phyloP scores from a whole-genome alignment of 768 basidiomycete genomes.

The Trametes coccinea region DNA sequence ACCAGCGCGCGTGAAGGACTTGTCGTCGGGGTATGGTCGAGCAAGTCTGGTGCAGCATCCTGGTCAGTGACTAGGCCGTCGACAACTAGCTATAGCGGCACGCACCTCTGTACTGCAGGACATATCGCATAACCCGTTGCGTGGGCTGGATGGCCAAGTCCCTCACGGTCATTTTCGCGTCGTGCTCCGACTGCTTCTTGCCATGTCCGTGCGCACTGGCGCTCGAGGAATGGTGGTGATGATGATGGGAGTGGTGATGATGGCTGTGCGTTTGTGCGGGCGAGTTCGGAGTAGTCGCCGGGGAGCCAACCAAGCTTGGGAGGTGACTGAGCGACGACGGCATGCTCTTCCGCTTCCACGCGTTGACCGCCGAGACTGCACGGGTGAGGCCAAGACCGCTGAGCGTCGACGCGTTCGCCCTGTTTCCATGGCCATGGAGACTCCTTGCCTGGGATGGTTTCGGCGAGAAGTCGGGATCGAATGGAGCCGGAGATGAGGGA shows the following conservation, averaged over 20 bases:
- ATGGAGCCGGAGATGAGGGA: slow-evolving; percentile 3
- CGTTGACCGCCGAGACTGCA: slow-evolving; percentile 23
- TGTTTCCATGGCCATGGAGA: slow-evolving; percentile 6
- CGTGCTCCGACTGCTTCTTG: slow-evolving; percentile 21
- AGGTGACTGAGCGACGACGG: slow-evolving; percentile 24
- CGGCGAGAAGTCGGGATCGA: slow-evolving; percentile 1
- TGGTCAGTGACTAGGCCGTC: slow-evolving; percentile 1
- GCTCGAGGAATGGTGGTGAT: background rate
- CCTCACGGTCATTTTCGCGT: slow-evolving; percentile 39
- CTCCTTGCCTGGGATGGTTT: background rate
- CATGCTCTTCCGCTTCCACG: slow-evolving; percentile 28
- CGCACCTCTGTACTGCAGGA: slow-evolving; percentile 59
- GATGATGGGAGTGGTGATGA: background rate
- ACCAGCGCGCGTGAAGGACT: slow-evolving; percentile 54
- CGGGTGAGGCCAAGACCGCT: slow-evolving; percentile 18
- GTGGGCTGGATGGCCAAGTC: slow-evolving; percentile 66
- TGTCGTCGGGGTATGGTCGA: slow-evolving; percentile 47
- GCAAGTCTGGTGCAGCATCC: slow-evolving; percentile 43
- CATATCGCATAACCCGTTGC: slow-evolving; percentile 65
- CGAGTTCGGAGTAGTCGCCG: slow-evolving; percentile 4
- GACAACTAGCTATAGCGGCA: slow-evolving; percentile 3
- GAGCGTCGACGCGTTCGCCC: slow-evolving; percentile 8
- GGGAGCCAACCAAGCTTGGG: slow-evolving; percentile 3
- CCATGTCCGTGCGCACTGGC: background rate
- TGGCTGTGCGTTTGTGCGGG: slow-evolving; percentile 2